Evolutionary conservation across 225 moss, liverwort and hornwort genomes (phyloP).

Genomic region (Neckera pumila): DNA sequence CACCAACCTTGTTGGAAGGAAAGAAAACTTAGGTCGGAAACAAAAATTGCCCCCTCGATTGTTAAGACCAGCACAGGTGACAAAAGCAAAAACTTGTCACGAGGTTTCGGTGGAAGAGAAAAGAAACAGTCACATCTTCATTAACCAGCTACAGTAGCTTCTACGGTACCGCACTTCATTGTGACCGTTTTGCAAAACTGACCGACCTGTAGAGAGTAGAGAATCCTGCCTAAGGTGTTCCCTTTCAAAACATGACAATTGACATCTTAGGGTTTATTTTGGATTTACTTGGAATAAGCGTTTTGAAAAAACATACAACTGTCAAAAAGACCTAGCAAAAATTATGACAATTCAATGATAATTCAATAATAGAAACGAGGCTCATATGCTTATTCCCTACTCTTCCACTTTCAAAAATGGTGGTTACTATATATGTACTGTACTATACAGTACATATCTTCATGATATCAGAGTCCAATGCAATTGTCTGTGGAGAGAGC

Average conservation of each 20-base stretch:
- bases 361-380: background rate
- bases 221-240: background rate
- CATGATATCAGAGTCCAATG: background rate
- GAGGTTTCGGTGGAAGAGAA: background rate
- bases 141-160: background rate
- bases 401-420: background rate
- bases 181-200: background rate
- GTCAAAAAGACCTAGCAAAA: background rate
- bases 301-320: background rate
- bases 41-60: background rate
- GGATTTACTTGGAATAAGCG: background rate
- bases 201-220: background rate
- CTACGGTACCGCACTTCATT: background rate
- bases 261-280: background rate
- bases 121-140: background rate
- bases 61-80: background rate
- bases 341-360: background rate
- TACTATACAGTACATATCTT: background rate
- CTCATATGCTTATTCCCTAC: background rate
- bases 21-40: background rate
- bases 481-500: background rate
- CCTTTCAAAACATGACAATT: background rate
- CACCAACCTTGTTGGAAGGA: background rate
- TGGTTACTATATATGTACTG: no score
- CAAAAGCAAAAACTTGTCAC: background rate